Base-by-base conservation (phyloP, 345 rosid species). In the Durio zibethinus region DNA sequence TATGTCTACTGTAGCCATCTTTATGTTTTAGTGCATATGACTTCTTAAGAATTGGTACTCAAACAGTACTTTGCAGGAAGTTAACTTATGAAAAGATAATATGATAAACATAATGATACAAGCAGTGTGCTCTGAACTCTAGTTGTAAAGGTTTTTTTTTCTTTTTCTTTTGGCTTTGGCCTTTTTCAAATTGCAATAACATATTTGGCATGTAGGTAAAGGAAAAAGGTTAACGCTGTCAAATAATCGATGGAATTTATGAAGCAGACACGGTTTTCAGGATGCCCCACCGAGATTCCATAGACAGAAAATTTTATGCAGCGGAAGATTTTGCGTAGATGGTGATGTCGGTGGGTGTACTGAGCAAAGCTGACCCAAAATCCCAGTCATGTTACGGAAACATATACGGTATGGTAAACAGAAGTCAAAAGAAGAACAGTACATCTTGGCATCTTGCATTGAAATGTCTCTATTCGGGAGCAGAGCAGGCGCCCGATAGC, bases 21-120 rank as follows among this genome's bases (percentile, higher is more conserved):
- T 48, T 50, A 33, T 72, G 61, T n/a, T 52, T 72, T 70, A 8
- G 57, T 16, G 74, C 74, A 70, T 70, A 40, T 69, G 57, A 48
- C 57, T 16, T 47, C 25, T 59, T 8, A 16, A 70, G 5, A 4
- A 0, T 11, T 16, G 3, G 8, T 43, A 14, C 18, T 68, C 71
- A 65, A 65, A 38, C 15, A 56, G 20, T 43, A 38, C 7, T 25
- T 68, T 25, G 27, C 3, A 3, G 36, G 35, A 25, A 67, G 57
- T 69, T 43, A 11, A 18, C 23, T 43, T 67, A 43, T 67, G 53
- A 64, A 64, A 36, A 20, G 69, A 40, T 66, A 16, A 48, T 29
- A 71, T 50, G 57, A n/a, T n/a, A n/a, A n/a, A n/a, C n/a, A n/a
- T 36, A 36, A 38, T 38, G 29, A 21, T 18, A 18, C 23, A 52